Conservation (phyloP, 2,329 filamentous ascomycete genomes). For the Diatrype stigma region DNA sequence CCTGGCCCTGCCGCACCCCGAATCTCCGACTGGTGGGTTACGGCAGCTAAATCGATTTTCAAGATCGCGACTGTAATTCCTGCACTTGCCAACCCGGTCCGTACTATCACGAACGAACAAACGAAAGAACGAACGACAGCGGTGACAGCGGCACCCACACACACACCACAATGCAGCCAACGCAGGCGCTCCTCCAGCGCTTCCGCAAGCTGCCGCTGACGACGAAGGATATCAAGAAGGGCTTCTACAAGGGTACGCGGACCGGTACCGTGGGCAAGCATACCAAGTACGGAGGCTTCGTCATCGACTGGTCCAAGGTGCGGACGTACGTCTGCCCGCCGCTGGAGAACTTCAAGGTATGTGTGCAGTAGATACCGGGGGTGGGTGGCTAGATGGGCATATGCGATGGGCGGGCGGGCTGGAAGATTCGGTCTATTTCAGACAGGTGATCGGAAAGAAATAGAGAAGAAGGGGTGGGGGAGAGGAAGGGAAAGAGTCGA, state of each 20-base stretch:
- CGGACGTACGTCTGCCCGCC: constrained; percentile 79
- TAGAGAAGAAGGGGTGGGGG: too few relatives aligned
- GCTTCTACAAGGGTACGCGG: constrained; percentile 95
- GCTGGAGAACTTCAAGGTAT: constrained; percentile 69
- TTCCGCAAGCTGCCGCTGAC: constrained; percentile 77
- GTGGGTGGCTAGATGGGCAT: background rate
- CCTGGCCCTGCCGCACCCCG: background rate
- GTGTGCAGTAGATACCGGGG: too few relatives aligned
- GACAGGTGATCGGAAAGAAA: too few relatives aligned
- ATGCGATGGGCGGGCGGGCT: background rate
- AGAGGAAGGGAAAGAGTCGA: background rate
- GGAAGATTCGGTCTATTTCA: too few relatives aligned
- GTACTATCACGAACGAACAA: too few relatives aligned
- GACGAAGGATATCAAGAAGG: constrained; percentile 88
- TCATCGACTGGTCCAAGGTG: constrained; percentile 81
- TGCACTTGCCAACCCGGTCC: background rate
- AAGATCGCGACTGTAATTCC: constrained; percentile 8
- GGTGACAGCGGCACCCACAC: too few relatives aligned
- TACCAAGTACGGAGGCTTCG: constrained; percentile 78
- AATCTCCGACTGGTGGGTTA: background rate
- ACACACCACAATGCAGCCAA: constrained; percentile 57
- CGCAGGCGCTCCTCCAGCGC: constrained; percentile 60
- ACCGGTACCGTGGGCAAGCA: constrained; percentile 83
- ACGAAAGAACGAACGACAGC: too few relatives aligned
- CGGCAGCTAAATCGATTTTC: constrained; percentile 9